phyloP scores from a whole-genome alignment of 129 eudicot genomes.

The Artemisia tridentata region DNA sequence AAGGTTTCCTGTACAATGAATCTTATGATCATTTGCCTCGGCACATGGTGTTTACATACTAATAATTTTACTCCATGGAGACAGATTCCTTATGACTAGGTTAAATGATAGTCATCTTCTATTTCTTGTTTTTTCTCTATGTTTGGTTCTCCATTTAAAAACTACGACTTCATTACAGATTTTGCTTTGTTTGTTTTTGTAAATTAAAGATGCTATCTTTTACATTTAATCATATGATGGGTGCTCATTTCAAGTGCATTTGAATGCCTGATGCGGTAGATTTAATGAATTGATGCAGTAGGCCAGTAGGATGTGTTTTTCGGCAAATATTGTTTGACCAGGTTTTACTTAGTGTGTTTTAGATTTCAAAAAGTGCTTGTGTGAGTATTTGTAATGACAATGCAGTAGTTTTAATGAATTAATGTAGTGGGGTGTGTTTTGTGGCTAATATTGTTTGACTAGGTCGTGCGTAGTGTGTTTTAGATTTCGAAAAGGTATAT shows the following conservation, averaged over 20 bases:
- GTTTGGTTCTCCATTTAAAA: not conserved
- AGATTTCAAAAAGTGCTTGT: no score
- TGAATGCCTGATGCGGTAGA: no score
- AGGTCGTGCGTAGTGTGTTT: no score
- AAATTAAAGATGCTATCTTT: conserved; percentile 8
- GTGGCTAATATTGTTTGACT: no score
- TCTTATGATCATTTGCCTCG: conserved; percentile 7
- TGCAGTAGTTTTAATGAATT: no score
- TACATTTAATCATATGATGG: conserved; percentile 13
- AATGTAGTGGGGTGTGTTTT: no score
- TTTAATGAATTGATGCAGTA: no score
- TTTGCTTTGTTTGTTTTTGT: conserved; percentile 12
- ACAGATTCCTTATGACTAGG: conserved; percentile 1
- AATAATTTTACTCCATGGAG: conserved; percentile 13
- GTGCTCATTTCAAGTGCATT: conserved; percentile 24
- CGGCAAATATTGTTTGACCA: no score
- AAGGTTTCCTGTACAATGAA: not conserved
- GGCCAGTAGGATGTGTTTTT: no score
- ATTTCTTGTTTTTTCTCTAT: not conserved
- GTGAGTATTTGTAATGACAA: no score
- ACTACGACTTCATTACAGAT: conserved; percentile 11
- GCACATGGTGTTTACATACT: conserved; percentile 9
- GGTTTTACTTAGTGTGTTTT: no score
- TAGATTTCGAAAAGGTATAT: no score
- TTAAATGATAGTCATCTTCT: conserved; percentile 15